phyloP scores from a whole-genome alignment of 192 early-diverging fungal species.

The Coemansia nantahalensis region DNA sequence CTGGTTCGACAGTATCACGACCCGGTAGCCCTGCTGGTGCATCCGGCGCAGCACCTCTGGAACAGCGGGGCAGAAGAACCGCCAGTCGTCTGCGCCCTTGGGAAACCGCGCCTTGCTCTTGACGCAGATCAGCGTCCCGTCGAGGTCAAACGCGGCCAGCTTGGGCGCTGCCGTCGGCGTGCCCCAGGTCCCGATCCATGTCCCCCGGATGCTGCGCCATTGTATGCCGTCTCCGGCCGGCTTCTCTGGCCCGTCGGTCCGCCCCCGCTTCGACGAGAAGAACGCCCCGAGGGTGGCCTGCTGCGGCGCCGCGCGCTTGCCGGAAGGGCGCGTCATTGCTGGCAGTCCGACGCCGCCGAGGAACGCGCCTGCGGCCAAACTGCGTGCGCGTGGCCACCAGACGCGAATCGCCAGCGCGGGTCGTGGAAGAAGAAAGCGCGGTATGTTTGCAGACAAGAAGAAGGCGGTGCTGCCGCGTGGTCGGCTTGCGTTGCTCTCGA shows the following conservation, averaged over 20 bases:
- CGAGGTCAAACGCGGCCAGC: conserved; percentile 57
- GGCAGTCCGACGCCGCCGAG: too few species aligned
- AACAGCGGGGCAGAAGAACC: conserved; percentile 60
- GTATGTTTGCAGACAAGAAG: too few species aligned
- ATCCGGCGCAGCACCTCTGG: conserved; percentile 60
- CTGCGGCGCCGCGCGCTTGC: conserved; percentile 2
- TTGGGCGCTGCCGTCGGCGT: conserved; percentile 24
- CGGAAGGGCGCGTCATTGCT: too few species aligned
- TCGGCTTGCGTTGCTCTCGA: too few species aligned
- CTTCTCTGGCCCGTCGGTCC: neutral
- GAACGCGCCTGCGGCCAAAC: too few species aligned
- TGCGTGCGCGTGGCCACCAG: too few species aligned
- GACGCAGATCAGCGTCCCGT: conserved; percentile 70
- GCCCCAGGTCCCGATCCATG: conserved; percentile 44
- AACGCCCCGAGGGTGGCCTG: conserved; percentile 11
- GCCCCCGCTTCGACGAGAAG: conserved; percentile 11
- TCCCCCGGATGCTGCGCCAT: conserved; percentile 37
- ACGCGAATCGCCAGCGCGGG: too few species aligned
- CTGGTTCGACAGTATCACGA: conserved; percentile 40
- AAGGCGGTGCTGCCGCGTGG: too few species aligned
- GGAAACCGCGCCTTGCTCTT: conserved; percentile 62
- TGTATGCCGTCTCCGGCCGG: conserved; percentile 6
- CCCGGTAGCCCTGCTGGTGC: conserved; percentile 60
- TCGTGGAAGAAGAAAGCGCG: too few species aligned
- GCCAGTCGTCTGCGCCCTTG: conserved; percentile 79